Base-by-base conservation (phyloP, 148 eudicot genomes). In the Heliosperma pusillum region DNA sequence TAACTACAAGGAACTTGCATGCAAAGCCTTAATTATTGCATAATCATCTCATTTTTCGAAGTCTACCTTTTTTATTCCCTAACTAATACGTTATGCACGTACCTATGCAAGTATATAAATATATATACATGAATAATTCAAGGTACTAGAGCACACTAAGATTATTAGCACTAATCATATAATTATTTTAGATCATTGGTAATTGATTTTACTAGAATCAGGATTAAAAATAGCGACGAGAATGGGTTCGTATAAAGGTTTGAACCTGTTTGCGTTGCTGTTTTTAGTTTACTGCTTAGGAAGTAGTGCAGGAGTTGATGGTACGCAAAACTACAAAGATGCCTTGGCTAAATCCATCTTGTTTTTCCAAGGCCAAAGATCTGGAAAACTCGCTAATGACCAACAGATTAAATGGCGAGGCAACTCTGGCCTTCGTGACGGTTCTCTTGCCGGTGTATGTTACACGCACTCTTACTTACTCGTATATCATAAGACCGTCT, bases 331-430 rank as follows among this genome's bases (percentile, higher is more conserved):
- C 73, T 95, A 95, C 80, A 84, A 60, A 59, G 98, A 90, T 10
- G 98, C 98, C 33, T 77, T 95, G 44, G 85, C 89, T 7, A 95
- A 95, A 70, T 90, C 98, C 68, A 83, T 95, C 40, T 58, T 92
- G 76, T 95, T 90, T 82, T 95, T 95, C 69, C 88, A 92, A 76
- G 97, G 96, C 24, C 98, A 95, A 79, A 78, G 98, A 29, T 95
- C 98, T 0, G 97, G 98, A 24, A 83, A 74, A 73, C 82, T 92
- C 17, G 88, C 90, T 3, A 20, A 40, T 21, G 66, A 65, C 77
- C 91, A 94, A 36, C 74, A 69, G 10, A 66, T 90, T 68, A 30
- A 79, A 7, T 95, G 98, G 98, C 79, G 98, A 24, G 76, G 82
- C 19, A 52, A 55, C 56, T 91, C 97, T 4, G 97, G 83, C 13